phyloP scores from a whole-genome alignment of 805 yeast species.

The Yarrowia deformans region DNA sequence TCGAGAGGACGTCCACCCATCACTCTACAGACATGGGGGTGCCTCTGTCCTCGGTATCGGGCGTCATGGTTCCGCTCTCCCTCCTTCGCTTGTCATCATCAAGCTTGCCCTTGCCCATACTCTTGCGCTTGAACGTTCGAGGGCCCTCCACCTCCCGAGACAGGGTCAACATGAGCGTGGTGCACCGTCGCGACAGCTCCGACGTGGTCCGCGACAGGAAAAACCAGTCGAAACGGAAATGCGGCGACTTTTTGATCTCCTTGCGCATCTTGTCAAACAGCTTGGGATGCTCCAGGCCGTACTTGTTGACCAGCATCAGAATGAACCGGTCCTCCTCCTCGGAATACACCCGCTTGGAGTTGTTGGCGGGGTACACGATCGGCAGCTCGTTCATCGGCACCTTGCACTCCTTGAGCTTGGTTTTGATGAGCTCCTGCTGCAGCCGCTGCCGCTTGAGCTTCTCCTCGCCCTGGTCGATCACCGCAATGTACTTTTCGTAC shows the following conservation, averaged over 20 bases:
- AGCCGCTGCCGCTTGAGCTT: constrained; percentile 66
- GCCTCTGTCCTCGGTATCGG: constrained; percentile 6
- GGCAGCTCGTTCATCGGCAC: constrained; percentile 82
- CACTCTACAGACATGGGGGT: constrained; percentile 15
- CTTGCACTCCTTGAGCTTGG: constrained; percentile 71
- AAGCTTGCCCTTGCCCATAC: constrained; percentile 35
- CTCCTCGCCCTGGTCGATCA: constrained; percentile 90
- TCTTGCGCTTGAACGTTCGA: constrained; percentile 47
- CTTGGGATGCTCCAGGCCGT: constrained; percentile 81
- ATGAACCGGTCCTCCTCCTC: constrained; percentile 93
- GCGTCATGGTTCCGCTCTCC: constrained; percentile 19
- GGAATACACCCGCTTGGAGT: constrained; percentile 72
- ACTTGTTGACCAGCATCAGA: constrained; percentile 76
- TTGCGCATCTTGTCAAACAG: constrained; percentile 80
- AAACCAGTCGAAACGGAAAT: constrained; percentile 88
- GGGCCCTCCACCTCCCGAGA: constrained; percentile 67
- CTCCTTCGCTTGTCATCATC: constrained; percentile 23
- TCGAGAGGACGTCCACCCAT: too few relatives aligned
- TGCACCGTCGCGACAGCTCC: constrained; percentile 83
- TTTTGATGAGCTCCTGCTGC: constrained; percentile 80
- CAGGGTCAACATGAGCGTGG: constrained; percentile 75
- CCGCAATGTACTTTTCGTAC: constrained; percentile 78
- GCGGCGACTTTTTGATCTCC: constrained; percentile 72
- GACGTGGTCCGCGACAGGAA: constrained; percentile 77
- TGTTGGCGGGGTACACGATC: constrained; percentile 74